Percentiles rank a stretch among this genome's conserved stretches.
phyloP scores from a whole-genome alignment of 2,329 filamentous ascomycete species.

The Aspergillus caelatus region DNA sequence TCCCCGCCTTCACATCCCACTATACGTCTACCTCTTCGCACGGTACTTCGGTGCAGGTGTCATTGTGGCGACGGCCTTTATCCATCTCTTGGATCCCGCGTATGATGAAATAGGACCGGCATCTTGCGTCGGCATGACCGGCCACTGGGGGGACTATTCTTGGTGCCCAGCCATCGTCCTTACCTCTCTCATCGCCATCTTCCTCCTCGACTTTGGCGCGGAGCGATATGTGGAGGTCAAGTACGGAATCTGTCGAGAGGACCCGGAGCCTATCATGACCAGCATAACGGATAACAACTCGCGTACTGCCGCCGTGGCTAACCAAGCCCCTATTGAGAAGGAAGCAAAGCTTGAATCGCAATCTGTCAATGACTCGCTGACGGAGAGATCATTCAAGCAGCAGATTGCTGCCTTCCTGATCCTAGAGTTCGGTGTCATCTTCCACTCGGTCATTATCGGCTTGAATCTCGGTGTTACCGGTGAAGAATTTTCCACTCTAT shows the following conservation, averaged over 20 bases:
- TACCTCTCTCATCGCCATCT: slow-evolving; percentile 53
- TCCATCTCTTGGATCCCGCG: slow-evolving; percentile 52
- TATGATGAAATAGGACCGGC: slow-evolving; percentile 48
- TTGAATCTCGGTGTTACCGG: slow-evolving; percentile 63
- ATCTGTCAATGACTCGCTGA: neutral
- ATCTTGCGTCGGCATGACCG: slow-evolving; percentile 58
- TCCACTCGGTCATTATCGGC: slow-evolving; percentile 67
- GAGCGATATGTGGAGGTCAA: slow-evolving; percentile 56
- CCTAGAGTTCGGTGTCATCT: slow-evolving; percentile 64
- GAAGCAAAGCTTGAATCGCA: neutral
- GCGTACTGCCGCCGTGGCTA: neutral
- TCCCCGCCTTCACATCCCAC: slow-evolving; percentile 42
- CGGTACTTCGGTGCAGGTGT: slow-evolving; percentile 53
- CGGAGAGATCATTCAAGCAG: slow-evolving; percentile 36
- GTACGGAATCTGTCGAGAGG: slow-evolving; percentile 42
- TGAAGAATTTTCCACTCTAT: slow-evolving; percentile 60
- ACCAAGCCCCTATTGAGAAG: neutral
- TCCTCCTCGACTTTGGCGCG: slow-evolving; percentile 54
- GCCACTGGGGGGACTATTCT: slow-evolving; percentile 54
- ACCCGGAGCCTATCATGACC: slow-evolving; percentile 20
- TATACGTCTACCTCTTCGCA: slow-evolving; percentile 51
- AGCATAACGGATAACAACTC: slow-evolving; percentile 1
- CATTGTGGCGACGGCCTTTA: slow-evolving; percentile 51
- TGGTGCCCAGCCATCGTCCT: slow-evolving; percentile 59
- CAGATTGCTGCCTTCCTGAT: slow-evolving; percentile 48